Conservation (phyloP, 2,329 filamentous ascomycete species). For the Monosporascus sp. region DNA sequence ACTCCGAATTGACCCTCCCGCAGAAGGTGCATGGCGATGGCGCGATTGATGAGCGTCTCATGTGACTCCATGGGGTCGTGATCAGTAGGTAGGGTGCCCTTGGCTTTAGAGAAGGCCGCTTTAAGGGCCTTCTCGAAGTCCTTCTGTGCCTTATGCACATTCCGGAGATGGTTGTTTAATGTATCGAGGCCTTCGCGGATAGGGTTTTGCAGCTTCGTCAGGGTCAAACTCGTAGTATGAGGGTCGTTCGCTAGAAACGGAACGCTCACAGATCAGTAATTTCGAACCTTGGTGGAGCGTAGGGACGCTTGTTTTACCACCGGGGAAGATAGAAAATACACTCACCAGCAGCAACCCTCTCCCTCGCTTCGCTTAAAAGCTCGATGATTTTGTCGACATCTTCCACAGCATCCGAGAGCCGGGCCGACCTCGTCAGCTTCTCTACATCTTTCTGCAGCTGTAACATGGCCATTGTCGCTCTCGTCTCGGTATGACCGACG, state of each 20-base stretch:
- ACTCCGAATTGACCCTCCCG: constrained; percentile 91
- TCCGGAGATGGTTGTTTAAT: constrained; percentile 75
- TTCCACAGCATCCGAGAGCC: constrained; percentile 64
- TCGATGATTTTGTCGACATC: constrained; percentile 83
- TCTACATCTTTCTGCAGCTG: constrained; percentile 68
- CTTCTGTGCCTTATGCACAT: constrained; percentile 75
- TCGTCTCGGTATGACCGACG: too few species aligned
- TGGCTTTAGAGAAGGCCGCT: constrained; percentile 67
- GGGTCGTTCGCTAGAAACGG: constrained; percentile 48
- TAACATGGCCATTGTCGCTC: constrained; percentile 40
- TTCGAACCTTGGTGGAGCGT: not conserved
- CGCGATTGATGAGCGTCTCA: constrained; percentile 76
- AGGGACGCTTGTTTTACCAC: not conserved
- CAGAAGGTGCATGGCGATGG: constrained; percentile 93
- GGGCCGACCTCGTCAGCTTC: constrained; percentile 63
- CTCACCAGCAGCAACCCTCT: constrained; percentile 66
- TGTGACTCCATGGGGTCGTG: constrained; percentile 76
- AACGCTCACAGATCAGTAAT: constrained; percentile 4
- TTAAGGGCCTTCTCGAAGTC: constrained; percentile 82
- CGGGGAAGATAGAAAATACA: constrained; percentile 6
- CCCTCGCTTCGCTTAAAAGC: constrained; percentile 66
- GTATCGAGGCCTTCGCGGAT: constrained; percentile 75
- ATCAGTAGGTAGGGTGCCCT: constrained; percentile 67
- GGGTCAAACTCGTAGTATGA: constrained; percentile 63
- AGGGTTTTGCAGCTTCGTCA: constrained; percentile 82